Evolutionary conservation across 148 eudicot genomes (phyloP).

Genomic region (Chenopodium formosanum): DNA sequence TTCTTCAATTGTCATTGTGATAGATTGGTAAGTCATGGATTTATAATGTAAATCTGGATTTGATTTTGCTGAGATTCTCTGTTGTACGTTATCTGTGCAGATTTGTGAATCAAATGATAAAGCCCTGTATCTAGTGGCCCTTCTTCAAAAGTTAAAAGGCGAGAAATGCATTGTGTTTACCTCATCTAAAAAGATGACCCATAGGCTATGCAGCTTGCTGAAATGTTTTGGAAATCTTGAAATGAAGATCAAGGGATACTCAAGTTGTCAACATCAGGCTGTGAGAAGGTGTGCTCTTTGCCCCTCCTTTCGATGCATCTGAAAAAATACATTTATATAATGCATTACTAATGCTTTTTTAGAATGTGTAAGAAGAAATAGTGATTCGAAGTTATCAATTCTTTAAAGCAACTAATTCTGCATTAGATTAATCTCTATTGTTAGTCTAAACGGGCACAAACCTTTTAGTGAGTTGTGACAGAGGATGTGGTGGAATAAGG

Average conservation of each 20-base stretch:
- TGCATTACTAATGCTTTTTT: not conserved
- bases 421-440: not conserved
- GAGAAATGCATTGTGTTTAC: conserved; percentile 93
- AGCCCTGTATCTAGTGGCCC: conserved; percentile 71
- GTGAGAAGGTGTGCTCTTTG: conserved; percentile 60
- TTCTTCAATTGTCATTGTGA: not conserved
- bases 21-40: not conserved
- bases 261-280: conserved; percentile 78
- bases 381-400: not conserved
- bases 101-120: conserved; percentile 72
- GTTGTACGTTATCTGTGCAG: conserved; percentile 43
- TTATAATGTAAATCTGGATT: not conserved
- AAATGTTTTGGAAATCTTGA: conserved; percentile 64
- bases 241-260: conserved; percentile 74
- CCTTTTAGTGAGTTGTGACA: too few relatives aligned
- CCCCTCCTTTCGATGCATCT: not conserved
- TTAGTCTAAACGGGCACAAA: too few relatives aligned
- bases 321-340: too few relatives aligned
- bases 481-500: too few relatives aligned
- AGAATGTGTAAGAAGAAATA: not conserved
- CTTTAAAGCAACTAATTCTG: not conserved
- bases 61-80: conserved; percentile 2
- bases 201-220: conserved; percentile 64
- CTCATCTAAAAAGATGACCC: conserved; percentile 84
- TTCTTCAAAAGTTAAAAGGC: conserved; percentile 67